A percentile compares a stretch with the other conserved stretches of the same genome.
Evolutionary conservation across 2,329 filamentous ascomycete species (phyloP).

Genomic region (Ophiostoma australiae): DNA sequence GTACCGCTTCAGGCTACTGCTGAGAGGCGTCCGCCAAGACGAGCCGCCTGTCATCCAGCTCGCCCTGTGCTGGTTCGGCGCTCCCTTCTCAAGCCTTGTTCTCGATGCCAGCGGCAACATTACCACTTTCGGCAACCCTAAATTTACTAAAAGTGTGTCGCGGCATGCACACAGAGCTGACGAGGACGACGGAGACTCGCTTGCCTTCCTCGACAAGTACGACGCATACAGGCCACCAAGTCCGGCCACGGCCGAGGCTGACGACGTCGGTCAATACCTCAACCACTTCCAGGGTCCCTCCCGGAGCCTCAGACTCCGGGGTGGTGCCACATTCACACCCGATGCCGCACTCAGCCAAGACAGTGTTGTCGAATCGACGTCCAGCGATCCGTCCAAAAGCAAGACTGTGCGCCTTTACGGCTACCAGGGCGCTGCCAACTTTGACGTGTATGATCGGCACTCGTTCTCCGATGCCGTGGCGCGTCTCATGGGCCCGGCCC

Average conservation of each 20-base stretch:
- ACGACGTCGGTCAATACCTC: neutral
- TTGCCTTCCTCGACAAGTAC: neutral
- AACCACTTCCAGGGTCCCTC: neutral
- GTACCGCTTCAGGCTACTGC: neutral
- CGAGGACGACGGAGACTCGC: neutral
- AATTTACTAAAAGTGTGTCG: neutral
- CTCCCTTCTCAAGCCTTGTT: neutral
- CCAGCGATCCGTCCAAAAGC: neutral
- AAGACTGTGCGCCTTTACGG: conserved; percentile 18
- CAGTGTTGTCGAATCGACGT: neutral
- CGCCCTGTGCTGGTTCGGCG: conserved; percentile 7
- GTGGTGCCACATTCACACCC: neutral
- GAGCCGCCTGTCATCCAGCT: neutral
- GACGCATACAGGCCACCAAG: neutral
- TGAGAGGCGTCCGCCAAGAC: neutral
- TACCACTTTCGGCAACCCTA: neutral
- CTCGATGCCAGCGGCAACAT: neutral
- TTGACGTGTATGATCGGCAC: conserved; percentile 16
- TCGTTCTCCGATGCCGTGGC: conserved; percentile 23
- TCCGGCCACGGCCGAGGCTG: neutral
- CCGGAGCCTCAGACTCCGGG: neutral
- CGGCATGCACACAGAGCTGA: neutral
- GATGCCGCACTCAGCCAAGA: too few species aligned
- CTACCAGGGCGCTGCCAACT: conserved; percentile 24
- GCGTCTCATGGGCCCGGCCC: conserved; percentile 19